Evolutionary conservation across 192 early-diverging fungal species (phyloP).

Genomic region (Coemansia sp.): DNA sequence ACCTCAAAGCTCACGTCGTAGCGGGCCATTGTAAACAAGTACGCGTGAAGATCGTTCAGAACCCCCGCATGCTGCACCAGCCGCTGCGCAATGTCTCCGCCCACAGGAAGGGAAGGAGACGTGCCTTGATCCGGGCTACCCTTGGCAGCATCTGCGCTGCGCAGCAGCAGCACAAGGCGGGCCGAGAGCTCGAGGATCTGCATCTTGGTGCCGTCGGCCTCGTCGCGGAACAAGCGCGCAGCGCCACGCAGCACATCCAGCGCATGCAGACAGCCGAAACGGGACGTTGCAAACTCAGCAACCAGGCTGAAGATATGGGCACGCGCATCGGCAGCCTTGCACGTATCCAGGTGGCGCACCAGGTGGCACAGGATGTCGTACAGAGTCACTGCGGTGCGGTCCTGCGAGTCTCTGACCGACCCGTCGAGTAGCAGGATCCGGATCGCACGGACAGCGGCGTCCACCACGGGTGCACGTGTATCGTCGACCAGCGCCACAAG

Average conservation of each 20-base stretch:
- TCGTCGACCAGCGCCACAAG: conserved; percentile 33
- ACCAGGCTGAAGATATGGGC: conserved; percentile 88
- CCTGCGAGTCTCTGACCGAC: conserved; percentile 38
- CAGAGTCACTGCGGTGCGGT: conserved; percentile 29
- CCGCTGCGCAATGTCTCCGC: conserved; percentile 5
- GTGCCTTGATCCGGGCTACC: too few species aligned
- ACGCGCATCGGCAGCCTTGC: conserved; percentile 58
- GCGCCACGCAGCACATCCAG: conserved; percentile 81
- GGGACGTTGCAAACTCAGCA: conserved; percentile 67
- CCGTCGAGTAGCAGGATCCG: conserved; percentile 41
- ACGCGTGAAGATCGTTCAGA: conserved; percentile 60
- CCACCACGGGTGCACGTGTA: conserved; percentile 20
- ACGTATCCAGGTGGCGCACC: conserved; percentile 17
- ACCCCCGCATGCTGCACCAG: conserved; percentile 9
- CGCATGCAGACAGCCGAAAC: conserved; percentile 61
- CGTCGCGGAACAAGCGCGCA: conserved; percentile 58
- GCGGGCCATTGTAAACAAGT: conserved; percentile 83
- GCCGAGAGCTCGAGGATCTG: conserved; percentile 81
- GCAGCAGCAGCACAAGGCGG: conserved; percentile 11
- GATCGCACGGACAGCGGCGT: conserved; percentile 32
- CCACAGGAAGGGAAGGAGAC: too few species aligned
- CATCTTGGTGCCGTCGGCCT: conserved; percentile 72
- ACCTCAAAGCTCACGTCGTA: conserved; percentile 89
- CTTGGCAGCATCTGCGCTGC: not conserved
- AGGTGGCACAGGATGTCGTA: conserved; percentile 51